Evolutionary conservation across 768 basidiomycete genomes (phyloP).

Genomic region (Panellus pusillus): DNA sequence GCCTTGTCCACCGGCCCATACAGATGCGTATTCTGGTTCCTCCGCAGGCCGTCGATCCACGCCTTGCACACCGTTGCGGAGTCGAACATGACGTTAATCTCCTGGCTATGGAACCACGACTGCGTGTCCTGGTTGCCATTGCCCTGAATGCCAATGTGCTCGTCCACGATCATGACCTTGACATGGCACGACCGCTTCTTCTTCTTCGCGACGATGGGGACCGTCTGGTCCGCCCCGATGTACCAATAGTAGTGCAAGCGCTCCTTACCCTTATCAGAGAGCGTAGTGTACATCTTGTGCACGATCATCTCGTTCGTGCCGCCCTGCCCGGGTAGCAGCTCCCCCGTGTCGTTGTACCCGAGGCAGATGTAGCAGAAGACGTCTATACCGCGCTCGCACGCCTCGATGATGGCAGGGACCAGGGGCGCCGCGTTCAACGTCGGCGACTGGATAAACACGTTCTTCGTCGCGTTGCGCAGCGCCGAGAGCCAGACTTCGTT

Average conservation of each 20-base stretch:
- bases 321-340: constrained; percentile 65
- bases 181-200: constrained; percentile 76
- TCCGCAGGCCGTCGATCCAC: constrained; percentile 53
- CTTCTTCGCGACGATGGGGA: constrained; percentile 62
- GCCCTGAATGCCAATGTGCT: constrained; percentile 62
- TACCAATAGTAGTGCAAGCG: constrained; percentile 58
- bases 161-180: constrained; percentile 69
- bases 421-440: constrained; percentile 69
- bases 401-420: constrained; percentile 56
- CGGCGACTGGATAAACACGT: constrained; percentile 74
- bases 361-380: constrained; percentile 63
- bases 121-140: constrained; percentile 75
- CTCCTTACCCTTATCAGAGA: constrained; percentile 45
- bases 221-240: constrained; percentile 61
- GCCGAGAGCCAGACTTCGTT: constrained; percentile 69
- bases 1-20: constrained; percentile 43
- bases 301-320: constrained; percentile 74
- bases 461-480: constrained; percentile 56
- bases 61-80: constrained; percentile 49
- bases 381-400: constrained; percentile 59
- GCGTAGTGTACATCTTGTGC: constrained; percentile 52
- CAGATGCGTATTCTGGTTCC: constrained; percentile 56
- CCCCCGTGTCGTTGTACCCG: constrained; percentile 57
- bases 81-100: constrained; percentile 67
- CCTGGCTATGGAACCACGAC: constrained; percentile 72